Conservation (phyloP, 2,329 filamentous ascomycete genomes). For the Fonsecaea multimorphosa region DNA sequence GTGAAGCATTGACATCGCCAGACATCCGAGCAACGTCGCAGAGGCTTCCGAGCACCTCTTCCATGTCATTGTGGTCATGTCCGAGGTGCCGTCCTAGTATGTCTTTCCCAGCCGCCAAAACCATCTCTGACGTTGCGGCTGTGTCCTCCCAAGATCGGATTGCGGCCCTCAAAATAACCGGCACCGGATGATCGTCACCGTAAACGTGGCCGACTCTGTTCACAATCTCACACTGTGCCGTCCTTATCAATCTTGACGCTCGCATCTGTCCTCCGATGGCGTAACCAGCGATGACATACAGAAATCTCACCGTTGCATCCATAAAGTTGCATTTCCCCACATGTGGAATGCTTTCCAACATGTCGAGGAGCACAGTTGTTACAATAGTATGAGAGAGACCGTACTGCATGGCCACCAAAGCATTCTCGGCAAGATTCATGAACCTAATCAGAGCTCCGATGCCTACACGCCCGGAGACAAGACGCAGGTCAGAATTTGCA, state of each 20-base stretch:
- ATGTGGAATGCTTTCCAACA: background rate
- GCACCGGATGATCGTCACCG: background rate
- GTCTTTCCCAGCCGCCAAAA: slow-evolving; percentile 9
- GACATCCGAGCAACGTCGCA: background rate
- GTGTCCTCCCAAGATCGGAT: background rate
- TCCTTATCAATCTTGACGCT: background rate
- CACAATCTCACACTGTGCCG: background rate
- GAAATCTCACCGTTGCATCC: background rate
- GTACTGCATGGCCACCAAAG: background rate
- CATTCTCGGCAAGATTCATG: background rate
- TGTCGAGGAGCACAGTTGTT: background rate
- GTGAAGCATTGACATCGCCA: background rate
- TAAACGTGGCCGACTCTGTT: background rate
- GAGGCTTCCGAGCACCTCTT: background rate
- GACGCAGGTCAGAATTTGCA: background rate
- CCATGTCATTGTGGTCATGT: background rate
- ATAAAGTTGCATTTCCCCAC: background rate
- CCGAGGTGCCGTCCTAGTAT: background rate
- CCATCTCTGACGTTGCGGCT: background rate
- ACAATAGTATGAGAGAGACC: background rate
- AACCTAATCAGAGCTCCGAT: background rate
- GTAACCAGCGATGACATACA: background rate
- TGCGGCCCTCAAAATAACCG: background rate
- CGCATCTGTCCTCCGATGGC: background rate
- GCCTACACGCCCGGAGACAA: background rate